These are phyloP conservation scores for Corylus americana DNA, from an alignment of 306 rosid species.

Conservation along the genomic window DNA sequence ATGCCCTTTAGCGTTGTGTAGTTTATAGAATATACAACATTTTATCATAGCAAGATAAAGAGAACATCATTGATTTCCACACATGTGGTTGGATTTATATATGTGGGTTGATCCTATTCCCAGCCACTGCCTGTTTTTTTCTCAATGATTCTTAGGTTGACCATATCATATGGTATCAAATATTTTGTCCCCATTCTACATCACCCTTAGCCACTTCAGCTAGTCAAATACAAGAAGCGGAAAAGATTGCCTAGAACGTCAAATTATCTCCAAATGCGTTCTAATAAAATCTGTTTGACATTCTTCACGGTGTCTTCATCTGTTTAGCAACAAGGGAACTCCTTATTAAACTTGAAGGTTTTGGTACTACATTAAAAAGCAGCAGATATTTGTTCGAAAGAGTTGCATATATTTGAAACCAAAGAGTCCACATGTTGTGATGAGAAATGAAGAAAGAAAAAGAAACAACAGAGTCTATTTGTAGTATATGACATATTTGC, in stretches of 20 bases:
- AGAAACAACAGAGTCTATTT: background rate
- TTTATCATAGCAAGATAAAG: background rate
- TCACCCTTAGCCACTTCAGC: background rate
- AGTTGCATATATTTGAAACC: background rate
- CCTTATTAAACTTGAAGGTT: background rate
- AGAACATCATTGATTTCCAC: background rate
- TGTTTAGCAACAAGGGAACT: background rate
- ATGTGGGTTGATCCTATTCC: background rate
- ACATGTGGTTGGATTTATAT: background rate
- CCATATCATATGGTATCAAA: background rate
- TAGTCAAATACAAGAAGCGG: background rate
- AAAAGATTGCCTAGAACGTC: background rate
- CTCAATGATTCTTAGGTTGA: background rate
- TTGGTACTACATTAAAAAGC: background rate
- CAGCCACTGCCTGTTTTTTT: background rate
- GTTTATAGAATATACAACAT: background rate
- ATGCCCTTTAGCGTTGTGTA: background rate
- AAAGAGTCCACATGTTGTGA: background rate
- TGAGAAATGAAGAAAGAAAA: background rate
- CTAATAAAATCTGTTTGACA: background rate
- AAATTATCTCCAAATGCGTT: background rate
- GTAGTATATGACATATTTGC: background rate
- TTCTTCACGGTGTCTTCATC: background rate
- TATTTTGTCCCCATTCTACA: background rate
- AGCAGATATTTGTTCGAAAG: background rate